Evolutionary conservation across 139 green algal genomes (phyloP).

Genomic region (Picochlorum costavermella): DNA sequence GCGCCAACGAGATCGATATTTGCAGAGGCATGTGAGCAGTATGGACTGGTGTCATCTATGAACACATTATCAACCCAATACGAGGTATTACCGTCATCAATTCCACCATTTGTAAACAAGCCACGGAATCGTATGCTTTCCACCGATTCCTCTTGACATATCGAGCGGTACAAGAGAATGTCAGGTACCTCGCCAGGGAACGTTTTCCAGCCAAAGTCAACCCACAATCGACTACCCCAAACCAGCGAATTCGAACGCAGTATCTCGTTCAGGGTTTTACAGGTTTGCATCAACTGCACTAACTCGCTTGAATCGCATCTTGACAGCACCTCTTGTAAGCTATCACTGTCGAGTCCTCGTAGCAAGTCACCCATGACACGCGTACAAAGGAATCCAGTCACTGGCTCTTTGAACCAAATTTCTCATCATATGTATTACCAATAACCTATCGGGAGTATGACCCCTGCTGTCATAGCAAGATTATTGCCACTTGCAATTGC

Average conservation of each 20-base stretch:
- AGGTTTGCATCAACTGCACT: not conserved
- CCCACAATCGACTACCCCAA: not conserved
- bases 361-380: no score
- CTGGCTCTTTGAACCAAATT: no score
- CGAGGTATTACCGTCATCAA: conserved; percentile 1
- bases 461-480: no score
- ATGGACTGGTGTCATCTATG: not conserved
- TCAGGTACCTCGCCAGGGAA: not conserved
- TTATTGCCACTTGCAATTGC: no score
- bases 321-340: conserved; percentile 9
- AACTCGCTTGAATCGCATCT: conserved; percentile 6
- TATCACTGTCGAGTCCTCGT: not conserved
- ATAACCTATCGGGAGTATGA: no score
- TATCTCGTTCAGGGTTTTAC: conserved; percentile 10
- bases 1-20: conserved; percentile 3
- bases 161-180: not conserved
- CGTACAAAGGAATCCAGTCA: no score
- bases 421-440: no score
- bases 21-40: conserved; percentile 6
- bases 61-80: conserved; percentile 14
- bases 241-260: not conserved
- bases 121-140: conserved; percentile 11
- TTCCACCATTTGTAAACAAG: not conserved
- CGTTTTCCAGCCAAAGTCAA: conserved; percentile 7
- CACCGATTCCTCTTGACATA: not conserved